Evolutionary conservation across 352 stramenopile species (phyloP).

Genomic region (Phytophthora meadii): DNA sequence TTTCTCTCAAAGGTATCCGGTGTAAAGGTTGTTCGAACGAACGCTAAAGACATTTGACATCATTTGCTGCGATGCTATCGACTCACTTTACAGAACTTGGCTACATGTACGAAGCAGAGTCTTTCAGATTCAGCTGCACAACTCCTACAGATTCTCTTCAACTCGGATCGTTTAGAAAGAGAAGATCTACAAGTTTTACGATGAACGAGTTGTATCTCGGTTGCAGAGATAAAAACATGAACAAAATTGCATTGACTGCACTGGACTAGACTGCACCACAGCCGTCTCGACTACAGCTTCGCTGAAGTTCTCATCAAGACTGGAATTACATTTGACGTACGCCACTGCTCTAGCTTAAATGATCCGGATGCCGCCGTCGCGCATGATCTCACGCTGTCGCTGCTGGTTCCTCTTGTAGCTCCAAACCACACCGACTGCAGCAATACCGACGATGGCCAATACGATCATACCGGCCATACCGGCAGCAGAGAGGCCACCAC

Average conservation of each 20-base stretch:
- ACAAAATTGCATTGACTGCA: constrained; percentile 38
- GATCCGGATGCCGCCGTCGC: constrained; percentile 55
- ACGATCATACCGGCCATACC: constrained; percentile 70
- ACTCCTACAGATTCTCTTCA: not conserved
- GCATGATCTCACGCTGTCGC: constrained; percentile 81
- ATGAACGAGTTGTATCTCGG: too few relatives aligned
- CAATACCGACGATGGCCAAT: constrained; percentile 58
- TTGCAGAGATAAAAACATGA: constrained; percentile 8
- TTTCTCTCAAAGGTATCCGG: not conserved
- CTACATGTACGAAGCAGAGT: not conserved
- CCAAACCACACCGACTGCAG: constrained; percentile 56
- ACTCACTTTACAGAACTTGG: not conserved
- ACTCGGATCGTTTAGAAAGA: not conserved
- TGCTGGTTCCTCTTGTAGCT: constrained; percentile 86
- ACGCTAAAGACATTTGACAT: constrained; percentile 7
- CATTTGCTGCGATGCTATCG: constrained; percentile 3
- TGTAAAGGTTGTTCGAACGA: not conserved
- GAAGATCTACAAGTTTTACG: not conserved
- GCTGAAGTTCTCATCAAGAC: constrained; percentile 20
- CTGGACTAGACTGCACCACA: constrained; percentile 23
- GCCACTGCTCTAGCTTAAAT: constrained; percentile 35
- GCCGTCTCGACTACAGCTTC: constrained; percentile 16
- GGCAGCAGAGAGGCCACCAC: constrained; percentile 48
- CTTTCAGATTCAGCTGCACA: not conserved
- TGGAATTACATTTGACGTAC: constrained; percentile 20